A percentile compares a stretch with the other conserved stretches of the same genome.
phyloP scores from a whole-genome alignment of 352 stramenopile genomes.

The Pythium oligandrum region DNA sequence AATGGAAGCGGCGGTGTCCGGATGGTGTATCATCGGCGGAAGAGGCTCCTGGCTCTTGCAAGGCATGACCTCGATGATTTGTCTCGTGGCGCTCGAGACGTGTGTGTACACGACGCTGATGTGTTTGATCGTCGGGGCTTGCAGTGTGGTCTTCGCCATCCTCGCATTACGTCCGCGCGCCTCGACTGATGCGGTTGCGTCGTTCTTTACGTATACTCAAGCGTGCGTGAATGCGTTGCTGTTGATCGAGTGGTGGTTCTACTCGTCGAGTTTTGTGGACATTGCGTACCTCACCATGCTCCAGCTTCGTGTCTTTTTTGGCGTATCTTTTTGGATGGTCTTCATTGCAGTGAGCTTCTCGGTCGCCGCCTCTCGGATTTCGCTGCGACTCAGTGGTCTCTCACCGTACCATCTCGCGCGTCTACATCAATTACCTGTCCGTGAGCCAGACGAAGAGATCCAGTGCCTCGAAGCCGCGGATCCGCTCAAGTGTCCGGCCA shows the following conservation, averaged over 20 bases:
- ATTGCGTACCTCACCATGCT: constrained; percentile 27
- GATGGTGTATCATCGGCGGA: constrained; percentile 33
- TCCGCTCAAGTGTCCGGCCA: constrained; percentile 45
- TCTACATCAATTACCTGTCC: constrained; percentile 11
- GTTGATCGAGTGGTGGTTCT: constrained; percentile 48
- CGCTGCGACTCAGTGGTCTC: constrained; percentile 6
- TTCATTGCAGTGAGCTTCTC: constrained; percentile 18
- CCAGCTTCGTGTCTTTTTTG: constrained; percentile 30
- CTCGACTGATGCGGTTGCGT: constrained; percentile 11
- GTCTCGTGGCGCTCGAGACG: constrained; percentile 55
- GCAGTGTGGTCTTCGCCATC: constrained; percentile 15
- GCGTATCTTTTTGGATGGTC: constrained; percentile 34
- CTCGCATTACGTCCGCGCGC: constrained; percentile 15
- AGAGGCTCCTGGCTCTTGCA: constrained; percentile 41
- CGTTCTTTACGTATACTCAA: constrained; percentile 33
- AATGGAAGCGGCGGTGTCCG: constrained; percentile 26
- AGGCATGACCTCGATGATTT: constrained; percentile 45
- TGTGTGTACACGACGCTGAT: constrained; percentile 41
- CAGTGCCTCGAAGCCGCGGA: constrained; percentile 26
- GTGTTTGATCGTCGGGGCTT: constrained; percentile 22
- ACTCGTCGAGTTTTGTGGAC: constrained; percentile 47
- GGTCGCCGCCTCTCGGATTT: constrained; percentile 5
- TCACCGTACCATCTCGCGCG: constrained; percentile 8
- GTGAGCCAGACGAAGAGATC: constrained; percentile 12
- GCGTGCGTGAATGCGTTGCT: constrained; percentile 31